These are phyloP conservation scores for Mucor plumbeus DNA, from an alignment of 371 early-diverging fungal genomes.

Conservation along the genomic window DNA sequence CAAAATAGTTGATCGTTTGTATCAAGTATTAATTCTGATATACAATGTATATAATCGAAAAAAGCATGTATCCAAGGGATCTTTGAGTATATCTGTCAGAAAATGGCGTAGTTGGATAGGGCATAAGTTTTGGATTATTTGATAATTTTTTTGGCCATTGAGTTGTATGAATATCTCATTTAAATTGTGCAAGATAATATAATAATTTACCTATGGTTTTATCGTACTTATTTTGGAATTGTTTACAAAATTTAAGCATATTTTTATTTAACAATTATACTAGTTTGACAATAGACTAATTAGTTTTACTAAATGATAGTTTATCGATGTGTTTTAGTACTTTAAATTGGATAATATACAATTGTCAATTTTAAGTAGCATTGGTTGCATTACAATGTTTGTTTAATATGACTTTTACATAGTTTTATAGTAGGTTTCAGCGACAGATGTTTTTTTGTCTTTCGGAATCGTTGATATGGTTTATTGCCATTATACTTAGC, in stretches of 20 bases:
- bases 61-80: neutral
- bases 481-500: conserved; percentile 56
- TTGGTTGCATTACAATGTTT: neutral
- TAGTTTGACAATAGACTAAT: no score
- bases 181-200: neutral
- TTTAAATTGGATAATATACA: conserved; percentile 10
- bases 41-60: conserved; percentile 8
- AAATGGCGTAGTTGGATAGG: conserved; percentile 16
- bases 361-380: conserved; percentile 9
- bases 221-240: conserved; percentile 11
- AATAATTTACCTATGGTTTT: conserved; percentile 16
- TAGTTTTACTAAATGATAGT: neutral
- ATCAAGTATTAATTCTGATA: neutral
- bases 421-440: conserved; percentile 44
- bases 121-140: no score
- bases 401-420: neutral
- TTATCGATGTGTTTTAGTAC: conserved; percentile 8
- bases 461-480: conserved; percentile 52
- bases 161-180: no score
- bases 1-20: neutral
- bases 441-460: conserved; percentile 51
- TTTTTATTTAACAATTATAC: neutral
- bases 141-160: no score
- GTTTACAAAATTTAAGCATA: conserved; percentile 19
- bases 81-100: conserved; percentile 12